Conservation (phyloP, 495 filamentous ascomycete genomes). For the Penicillium canescens region DNA sequence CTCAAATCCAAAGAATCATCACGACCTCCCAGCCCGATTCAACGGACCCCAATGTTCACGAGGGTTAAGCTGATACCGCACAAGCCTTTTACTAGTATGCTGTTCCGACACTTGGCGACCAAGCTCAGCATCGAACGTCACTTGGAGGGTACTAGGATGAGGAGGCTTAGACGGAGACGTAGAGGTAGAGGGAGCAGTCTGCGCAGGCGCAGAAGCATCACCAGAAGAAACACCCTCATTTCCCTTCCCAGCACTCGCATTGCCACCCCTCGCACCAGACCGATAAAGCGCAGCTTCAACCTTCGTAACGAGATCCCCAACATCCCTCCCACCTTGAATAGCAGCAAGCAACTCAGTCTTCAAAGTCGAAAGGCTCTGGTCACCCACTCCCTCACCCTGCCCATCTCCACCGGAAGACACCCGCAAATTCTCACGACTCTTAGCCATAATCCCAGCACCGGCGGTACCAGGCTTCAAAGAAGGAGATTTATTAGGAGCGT, state of each 20-base stretch:
- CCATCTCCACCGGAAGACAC: neutral
- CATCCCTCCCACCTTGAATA: conserved; percentile 34
- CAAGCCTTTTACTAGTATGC: conserved; percentile 53
- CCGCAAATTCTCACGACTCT: conserved; percentile 30
- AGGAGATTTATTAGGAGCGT: conserved; percentile 67
- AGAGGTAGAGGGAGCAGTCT: conserved; percentile 9
- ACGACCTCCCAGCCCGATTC: conserved; percentile 56
- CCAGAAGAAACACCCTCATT: conserved; percentile 3
- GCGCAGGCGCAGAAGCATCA: conserved; percentile 12
- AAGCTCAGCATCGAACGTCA: conserved; percentile 81
- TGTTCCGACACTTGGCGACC: conserved; percentile 59
- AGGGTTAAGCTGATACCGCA: conserved; percentile 88
- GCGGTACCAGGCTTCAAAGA: conserved; percentile 66
- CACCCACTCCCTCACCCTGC: neutral
- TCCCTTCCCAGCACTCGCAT: neutral
- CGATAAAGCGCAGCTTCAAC: conserved; percentile 50
- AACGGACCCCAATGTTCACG: conserved; percentile 92
- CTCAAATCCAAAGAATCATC: neutral
- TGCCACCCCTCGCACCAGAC: conserved; percentile 25
- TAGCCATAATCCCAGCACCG: conserved; percentile 65
- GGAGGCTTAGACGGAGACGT: conserved; percentile 1
- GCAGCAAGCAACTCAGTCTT: conserved; percentile 39
- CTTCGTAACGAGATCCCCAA: conserved; percentile 40
- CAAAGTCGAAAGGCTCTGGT: conserved; percentile 26
- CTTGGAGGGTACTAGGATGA: conserved; percentile 48